These are phyloP conservation scores for Ephemerocybe angulata DNA, from an alignment of 768 basidiomycete genomes.

Conservation along the genomic window DNA sequence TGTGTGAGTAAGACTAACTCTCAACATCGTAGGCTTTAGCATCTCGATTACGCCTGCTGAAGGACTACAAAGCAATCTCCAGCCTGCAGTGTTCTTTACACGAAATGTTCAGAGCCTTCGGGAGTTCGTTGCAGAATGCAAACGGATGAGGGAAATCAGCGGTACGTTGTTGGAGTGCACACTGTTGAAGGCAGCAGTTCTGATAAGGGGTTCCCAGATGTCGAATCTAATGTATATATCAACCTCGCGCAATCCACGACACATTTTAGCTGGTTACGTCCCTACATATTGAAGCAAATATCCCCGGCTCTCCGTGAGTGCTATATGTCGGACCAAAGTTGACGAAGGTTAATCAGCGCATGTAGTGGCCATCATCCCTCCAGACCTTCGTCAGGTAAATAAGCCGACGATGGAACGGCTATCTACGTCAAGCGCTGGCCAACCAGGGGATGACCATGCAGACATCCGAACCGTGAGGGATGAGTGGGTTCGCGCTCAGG, in stretches of 20 bases:
- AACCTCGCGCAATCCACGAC: constrained; percentile 28
- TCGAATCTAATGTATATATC: constrained; percentile 19
- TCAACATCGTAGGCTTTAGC: constrained; percentile 40
- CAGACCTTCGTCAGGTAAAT: constrained; percentile 52
- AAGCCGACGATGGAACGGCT: constrained; percentile 51
- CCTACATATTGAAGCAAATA: constrained; percentile 33
- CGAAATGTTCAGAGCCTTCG: constrained; percentile 46
- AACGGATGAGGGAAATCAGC: constrained; percentile 48
- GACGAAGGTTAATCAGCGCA: background rate
- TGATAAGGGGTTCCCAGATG: constrained; percentile 12
- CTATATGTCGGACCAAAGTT: background rate
- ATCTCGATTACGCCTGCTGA: constrained; percentile 51
- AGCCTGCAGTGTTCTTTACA: constrained; percentile 43
- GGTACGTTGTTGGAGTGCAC: constrained; percentile 20
- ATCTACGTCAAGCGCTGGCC: constrained; percentile 59
- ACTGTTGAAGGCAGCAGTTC: background rate
- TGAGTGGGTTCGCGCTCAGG: constrained; percentile 55
- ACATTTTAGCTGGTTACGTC: constrained; percentile 44
- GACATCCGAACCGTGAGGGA: constrained; percentile 61
- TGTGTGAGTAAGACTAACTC: background rate
- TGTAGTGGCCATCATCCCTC: constrained; percentile 35
- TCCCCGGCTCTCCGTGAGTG: constrained; percentile 28
- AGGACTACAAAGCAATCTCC: constrained; percentile 19
- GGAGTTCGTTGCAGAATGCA: constrained; percentile 50
- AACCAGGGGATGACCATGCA: constrained; percentile 53